Evolutionary conservation across 2,329 filamentous ascomycete species (phyloP).

Genomic region (Periconia sp.): DNA sequence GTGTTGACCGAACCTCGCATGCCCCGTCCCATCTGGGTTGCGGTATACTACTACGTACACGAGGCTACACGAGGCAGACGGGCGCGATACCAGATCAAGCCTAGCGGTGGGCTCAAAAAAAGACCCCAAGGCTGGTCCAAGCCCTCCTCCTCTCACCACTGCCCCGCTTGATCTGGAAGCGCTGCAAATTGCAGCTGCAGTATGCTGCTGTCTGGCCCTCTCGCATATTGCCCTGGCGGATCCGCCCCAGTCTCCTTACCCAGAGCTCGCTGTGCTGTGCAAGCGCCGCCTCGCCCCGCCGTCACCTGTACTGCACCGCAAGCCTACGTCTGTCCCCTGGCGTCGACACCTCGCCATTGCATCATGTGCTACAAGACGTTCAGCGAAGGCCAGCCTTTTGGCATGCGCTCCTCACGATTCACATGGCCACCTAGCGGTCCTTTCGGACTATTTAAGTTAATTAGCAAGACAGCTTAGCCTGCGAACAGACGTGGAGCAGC

Average conservation of each 20-base stretch:
- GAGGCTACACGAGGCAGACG: constrained; percentile 11
- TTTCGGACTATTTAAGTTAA: constrained; percentile 1
- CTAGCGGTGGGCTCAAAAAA: constrained; percentile 6
- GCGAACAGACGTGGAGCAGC: constrained; percentile 10
- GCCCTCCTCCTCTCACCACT: background rate
- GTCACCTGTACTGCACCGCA: too few relatives aligned
- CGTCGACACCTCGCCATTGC: too few relatives aligned
- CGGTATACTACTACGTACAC: too few relatives aligned
- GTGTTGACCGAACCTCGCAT: too few relatives aligned
- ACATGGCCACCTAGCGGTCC: constrained; percentile 1
- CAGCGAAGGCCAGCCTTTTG: too few relatives aligned
- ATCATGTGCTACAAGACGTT: too few relatives aligned
- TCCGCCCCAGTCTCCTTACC: background rate
- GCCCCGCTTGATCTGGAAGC: background rate
- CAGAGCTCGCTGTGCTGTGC: too few relatives aligned
- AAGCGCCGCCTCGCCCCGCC: constrained; percentile 10
- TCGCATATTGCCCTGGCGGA: constrained; percentile 10
- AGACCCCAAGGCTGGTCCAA: background rate
- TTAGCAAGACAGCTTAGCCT: constrained; percentile 5
- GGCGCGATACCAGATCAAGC: constrained; percentile 6
- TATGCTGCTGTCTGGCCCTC: background rate
- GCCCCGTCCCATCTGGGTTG: constrained; percentile 14
- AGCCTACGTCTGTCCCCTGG: too few relatives aligned
- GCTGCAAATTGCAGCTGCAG: constrained; percentile 14
- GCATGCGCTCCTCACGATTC: constrained; percentile 6